Evolutionary conservation across 129 eudicot species (phyloP).

Genomic region (Gnaphalium uliginosum): DNA sequence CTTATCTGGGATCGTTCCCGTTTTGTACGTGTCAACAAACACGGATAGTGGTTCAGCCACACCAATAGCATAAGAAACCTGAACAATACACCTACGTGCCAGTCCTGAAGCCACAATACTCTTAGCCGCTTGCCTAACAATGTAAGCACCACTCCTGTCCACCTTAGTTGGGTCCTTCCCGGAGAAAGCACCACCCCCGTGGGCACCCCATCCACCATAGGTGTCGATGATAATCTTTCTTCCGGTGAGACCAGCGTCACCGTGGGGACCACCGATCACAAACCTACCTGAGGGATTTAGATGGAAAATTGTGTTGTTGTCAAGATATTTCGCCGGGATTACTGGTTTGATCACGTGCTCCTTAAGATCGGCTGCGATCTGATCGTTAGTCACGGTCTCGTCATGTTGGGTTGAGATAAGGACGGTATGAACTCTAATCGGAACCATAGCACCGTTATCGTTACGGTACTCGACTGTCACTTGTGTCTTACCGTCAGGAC

Average conservation of each 20-base stretch:
- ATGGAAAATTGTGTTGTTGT: conserved; percentile 68
- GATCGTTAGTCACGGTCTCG: conserved; percentile 64
- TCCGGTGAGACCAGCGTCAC: conserved; percentile 70
- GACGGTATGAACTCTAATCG: conserved; percentile 67
- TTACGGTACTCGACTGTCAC: conserved; percentile 74
- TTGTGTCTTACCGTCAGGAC: conserved; percentile 77
- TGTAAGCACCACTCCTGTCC: conserved; percentile 72
- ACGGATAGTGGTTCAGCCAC: conserved; percentile 77
- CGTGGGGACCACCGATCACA: conserved; percentile 77
- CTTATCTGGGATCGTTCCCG: conserved; percentile 68
- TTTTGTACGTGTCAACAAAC: conserved; percentile 65
- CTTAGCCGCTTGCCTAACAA: conserved; percentile 78
- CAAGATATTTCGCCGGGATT: conserved; percentile 58
- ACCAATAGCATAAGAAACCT: conserved; percentile 79
- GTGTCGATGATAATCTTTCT: conserved; percentile 72
- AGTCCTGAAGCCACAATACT: conserved; percentile 77
- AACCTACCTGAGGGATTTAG: conserved; percentile 72
- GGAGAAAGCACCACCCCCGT: conserved; percentile 76
- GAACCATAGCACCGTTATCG: conserved; percentile 73
- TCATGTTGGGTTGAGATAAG: conserved; percentile 82
- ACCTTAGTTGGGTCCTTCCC: conserved; percentile 79
- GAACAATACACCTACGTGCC: conserved; percentile 73
- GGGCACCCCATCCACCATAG: conserved; percentile 81
- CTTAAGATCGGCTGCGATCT: conserved; percentile 59
- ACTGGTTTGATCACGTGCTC: conserved; percentile 73